phyloP scores from a whole-genome alignment of 768 basidiomycete genomes.

The Leccinum sublutescens region DNA sequence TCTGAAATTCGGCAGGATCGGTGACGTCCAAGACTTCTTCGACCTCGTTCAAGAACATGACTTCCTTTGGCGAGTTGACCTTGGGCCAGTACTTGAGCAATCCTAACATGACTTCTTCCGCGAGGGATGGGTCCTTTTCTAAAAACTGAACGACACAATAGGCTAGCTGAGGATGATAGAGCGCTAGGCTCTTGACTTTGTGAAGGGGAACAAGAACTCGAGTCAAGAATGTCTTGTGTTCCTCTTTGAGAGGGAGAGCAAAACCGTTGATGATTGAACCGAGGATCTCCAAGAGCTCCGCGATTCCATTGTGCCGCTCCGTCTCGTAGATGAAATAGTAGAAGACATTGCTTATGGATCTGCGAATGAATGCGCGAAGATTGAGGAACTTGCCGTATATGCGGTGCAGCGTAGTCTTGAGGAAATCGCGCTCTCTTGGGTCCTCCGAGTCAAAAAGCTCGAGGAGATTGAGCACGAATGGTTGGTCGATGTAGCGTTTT shows the following conservation, averaged over 20 bases:
- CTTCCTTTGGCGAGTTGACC: constrained; percentile 98
- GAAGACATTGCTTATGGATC: constrained; percentile 99
- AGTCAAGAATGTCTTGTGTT: constrained; percentile 97
- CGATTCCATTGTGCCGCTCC: constrained; percentile 98
- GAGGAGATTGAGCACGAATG: constrained; percentile 92
- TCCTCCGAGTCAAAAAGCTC: constrained; percentile 99
- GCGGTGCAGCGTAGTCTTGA: constrained; percentile 97
- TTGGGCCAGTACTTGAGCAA: constrained; percentile 99
- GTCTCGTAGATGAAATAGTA: constrained; percentile 99
- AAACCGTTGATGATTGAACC: constrained; percentile 99
- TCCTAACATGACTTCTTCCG: constrained; percentile 94
- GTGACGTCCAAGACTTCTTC: constrained; percentile 99
- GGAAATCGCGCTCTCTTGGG: constrained; percentile 97
- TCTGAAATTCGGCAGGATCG: constrained; percentile 93
- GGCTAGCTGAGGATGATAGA: constrained; percentile 98
- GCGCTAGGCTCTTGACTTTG: constrained; percentile 95
- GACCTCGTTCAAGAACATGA: constrained; percentile 99
- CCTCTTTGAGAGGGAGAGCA: constrained; percentile 95
- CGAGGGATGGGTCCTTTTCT: constrained; percentile 90
- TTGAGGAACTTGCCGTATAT: constrained; percentile 99
- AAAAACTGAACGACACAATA: constrained; percentile 99
- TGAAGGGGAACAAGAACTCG: constrained; percentile 93
- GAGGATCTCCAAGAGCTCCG: constrained; percentile 95
- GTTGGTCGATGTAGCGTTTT: constrained; percentile 95
- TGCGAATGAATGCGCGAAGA: constrained; percentile 95